phyloP scores from a whole-genome alignment of 345 rosid genomes.

The Eucalyptus camaldulensis region DNA sequence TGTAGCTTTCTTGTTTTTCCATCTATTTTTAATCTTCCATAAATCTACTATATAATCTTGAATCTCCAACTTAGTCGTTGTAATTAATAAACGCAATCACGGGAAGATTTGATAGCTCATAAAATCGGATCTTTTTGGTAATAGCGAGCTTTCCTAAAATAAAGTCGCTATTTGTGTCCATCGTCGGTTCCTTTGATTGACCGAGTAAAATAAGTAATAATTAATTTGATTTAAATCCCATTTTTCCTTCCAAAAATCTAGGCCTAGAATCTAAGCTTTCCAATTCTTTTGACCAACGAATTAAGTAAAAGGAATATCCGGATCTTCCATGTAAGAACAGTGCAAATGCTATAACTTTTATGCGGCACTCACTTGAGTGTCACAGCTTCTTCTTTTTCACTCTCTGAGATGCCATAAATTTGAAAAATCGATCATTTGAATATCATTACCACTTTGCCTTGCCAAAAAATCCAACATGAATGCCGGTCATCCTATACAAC shows the following conservation, averaged over 20 bases:
- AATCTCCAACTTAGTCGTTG: background rate
- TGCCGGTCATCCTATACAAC: accelerated
- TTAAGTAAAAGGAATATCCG: background rate
- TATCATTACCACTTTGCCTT: too few species aligned
- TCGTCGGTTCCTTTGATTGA: background rate
- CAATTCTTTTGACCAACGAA: background rate
- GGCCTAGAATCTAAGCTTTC: background rate
- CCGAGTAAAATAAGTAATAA: background rate
- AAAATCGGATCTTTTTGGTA: background rate
- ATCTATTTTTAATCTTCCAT: background rate
- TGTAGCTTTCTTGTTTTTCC: background rate
- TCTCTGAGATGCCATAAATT: too few species aligned
- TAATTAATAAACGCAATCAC: background rate
- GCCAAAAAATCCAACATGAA: too few species aligned
- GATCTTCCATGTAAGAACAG: background rate
- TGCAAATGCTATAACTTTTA: too few species aligned
- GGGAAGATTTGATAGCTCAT: background rate
- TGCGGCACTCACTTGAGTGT: too few species aligned
- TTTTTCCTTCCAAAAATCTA: background rate
- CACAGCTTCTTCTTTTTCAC: accelerated
- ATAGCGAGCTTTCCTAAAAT: background rate
- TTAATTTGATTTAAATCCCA: background rate
- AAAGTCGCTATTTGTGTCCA: background rate
- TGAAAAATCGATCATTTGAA: too few species aligned
- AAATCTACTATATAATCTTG: background rate